Conservation (phyloP, 129 eudicot genomes). For the Helianthus tuberosus region DNA sequence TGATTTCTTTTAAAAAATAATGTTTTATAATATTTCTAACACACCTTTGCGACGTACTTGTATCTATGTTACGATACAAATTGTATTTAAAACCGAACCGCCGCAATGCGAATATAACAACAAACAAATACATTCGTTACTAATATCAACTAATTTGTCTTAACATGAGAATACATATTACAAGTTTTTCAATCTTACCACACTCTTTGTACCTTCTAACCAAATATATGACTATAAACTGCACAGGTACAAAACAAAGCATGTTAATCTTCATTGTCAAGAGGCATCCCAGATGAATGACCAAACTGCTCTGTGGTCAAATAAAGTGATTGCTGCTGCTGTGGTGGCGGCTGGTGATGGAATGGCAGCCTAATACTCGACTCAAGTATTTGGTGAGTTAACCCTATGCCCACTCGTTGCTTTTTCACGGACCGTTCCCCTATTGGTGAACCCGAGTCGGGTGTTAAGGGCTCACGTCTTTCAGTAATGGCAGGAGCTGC, state of each 20-base stretch:
- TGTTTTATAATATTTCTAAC: no score
- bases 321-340: constrained; percentile 25
- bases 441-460: constrained; percentile 53
- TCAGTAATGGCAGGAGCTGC: constrained; percentile 42
- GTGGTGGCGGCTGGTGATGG: constrained; percentile 33
- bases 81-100: no score
- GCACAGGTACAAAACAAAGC: constrained; percentile 38
- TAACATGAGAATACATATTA: constrained; percentile 3
- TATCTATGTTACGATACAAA: no score
- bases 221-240: constrained; percentile 34
- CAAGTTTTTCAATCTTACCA: constrained; percentile 19
- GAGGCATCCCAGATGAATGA: constrained; percentile 37
- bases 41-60: no score
- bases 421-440: constrained; percentile 52
- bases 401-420: constrained; percentile 41
- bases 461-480: constrained; percentile 63
- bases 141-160: constrained; percentile 23
- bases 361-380: constrained; percentile 56
- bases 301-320: constrained; percentile 47
- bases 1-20: no score
- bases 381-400: constrained; percentile 52
- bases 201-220: constrained; percentile 26
- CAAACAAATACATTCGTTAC: constrained; percentile 32
- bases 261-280: constrained; percentile 39
- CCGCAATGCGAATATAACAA: background rate